Conservation (phyloP, 2,329 filamentous ascomycete genomes). For the Penicillium sp. region DNA sequence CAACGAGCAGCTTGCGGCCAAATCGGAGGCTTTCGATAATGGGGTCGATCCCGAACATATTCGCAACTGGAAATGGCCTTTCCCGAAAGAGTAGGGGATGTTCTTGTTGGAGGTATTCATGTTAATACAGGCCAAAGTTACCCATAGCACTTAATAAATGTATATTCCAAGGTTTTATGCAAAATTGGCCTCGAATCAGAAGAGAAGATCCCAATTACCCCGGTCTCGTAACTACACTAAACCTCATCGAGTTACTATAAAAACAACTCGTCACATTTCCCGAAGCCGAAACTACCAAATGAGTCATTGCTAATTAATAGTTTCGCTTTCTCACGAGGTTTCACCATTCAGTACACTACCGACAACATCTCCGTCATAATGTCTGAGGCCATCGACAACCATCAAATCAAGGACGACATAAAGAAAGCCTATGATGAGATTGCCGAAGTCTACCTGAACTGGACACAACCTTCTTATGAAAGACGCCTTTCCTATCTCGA, state of each 20-base stretch:
- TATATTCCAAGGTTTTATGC: not conserved
- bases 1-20: slow-evolving; percentile 56
- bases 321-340: not conserved
- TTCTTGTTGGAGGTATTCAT: not conserved
- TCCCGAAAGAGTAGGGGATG: slow-evolving; percentile 8
- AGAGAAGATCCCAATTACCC: not conserved
- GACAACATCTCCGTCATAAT: not conserved
- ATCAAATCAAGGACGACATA: slow-evolving; percentile 11
- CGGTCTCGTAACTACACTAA: not conserved
- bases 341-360: not conserved
- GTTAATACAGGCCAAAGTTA: not conserved
- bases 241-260: not conserved
- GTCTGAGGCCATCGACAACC: not conserved
- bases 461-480: slow-evolving; percentile 24
- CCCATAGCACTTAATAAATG: not conserved
- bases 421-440: slow-evolving; percentile 32
- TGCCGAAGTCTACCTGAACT: slow-evolving; percentile 30
- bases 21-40: slow-evolving; percentile 58
- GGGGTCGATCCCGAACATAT: slow-evolving; percentile 61
- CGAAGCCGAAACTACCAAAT: not conserved
- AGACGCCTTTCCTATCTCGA: slow-evolving; percentile 28
- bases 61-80: slow-evolving; percentile 59
- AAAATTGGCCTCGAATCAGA: not conserved
- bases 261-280: not conserved
- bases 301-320: not conserved